These are phyloP conservation scores for Aspergillus funiculosus DNA, from an alignment of 495 filamentous ascomycete genomes.

Conservation along the genomic window DNA sequence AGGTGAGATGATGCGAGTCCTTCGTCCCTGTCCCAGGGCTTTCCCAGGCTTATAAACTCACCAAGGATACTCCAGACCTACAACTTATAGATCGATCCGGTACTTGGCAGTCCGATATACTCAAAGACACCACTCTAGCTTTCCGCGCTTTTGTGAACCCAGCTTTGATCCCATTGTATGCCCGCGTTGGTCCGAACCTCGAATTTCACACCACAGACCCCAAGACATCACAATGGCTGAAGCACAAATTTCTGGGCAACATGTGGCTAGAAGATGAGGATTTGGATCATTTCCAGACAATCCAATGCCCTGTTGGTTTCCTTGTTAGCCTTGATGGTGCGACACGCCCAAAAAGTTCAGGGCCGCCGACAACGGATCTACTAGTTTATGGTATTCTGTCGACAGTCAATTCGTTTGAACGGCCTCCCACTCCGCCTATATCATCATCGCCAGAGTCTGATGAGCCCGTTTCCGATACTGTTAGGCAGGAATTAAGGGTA, in stretches of 20 bases:
- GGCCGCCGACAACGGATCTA: constrained; percentile 43
- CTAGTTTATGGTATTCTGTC: constrained; percentile 49
- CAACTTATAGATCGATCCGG: constrained; percentile 35
- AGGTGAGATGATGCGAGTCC: constrained; percentile 24
- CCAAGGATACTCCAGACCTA: constrained; percentile 25
- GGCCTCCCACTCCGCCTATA: constrained; percentile 44
- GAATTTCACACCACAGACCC: constrained; percentile 38
- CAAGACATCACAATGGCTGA: constrained; percentile 41
- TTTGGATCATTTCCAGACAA: constrained; percentile 26
- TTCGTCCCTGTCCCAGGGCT: constrained; percentile 7
- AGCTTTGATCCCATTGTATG: constrained; percentile 43
- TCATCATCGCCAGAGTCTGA: constrained; percentile 37
- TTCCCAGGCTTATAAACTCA: constrained; percentile 10
- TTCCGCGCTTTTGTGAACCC: constrained; percentile 46
- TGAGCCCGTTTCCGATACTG: background rate
- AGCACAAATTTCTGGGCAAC: constrained; percentile 26
- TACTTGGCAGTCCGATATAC: constrained; percentile 37
- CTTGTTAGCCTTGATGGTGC: constrained; percentile 31
- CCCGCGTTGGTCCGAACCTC: constrained; percentile 46
- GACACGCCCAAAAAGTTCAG: constrained; percentile 16
- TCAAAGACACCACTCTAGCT: constrained; percentile 31
- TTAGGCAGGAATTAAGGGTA: constrained; percentile 31
- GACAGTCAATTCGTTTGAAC: constrained; percentile 23
- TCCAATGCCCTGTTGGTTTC: constrained; percentile 41
- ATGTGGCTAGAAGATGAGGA: constrained; percentile 35